Percentiles rank a stretch among this genome's conserved stretches.
Evolutionary conservation across 2,329 filamentous ascomycete genomes (phyloP).

Genomic region (Cladosporium sp.): DNA sequence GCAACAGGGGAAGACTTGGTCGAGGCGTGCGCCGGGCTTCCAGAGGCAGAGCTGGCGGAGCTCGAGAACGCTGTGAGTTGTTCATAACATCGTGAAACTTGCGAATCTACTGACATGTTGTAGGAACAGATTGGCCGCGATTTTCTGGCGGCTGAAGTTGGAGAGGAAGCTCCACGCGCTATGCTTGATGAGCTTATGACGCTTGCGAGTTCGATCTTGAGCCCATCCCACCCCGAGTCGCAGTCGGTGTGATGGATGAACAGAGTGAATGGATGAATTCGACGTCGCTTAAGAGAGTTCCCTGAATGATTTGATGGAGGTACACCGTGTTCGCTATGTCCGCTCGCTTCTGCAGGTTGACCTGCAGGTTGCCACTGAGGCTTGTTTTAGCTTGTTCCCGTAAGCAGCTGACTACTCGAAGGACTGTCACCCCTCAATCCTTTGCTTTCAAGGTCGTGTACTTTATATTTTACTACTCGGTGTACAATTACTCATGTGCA

Average conservation of each 20-base stretch:
- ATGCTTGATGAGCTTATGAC: slow-evolving; percentile 42
- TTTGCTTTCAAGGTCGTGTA: not conserved
- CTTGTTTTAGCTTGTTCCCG: not conserved
- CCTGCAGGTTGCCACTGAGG: not conserved
- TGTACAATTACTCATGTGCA: not conserved
- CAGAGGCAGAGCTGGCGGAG: slow-evolving; percentile 61
- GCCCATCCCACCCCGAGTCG: not conserved
- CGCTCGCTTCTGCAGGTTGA: not conserved
- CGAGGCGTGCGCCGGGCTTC: slow-evolving; percentile 68
- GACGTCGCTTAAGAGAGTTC: not conserved
- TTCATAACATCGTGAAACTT: not conserved
- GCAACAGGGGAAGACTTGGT: slow-evolving; percentile 75
- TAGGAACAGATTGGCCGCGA: slow-evolving; percentile 46
- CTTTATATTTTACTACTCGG: not conserved
- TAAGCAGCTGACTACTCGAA: slow-evolving; percentile 1
- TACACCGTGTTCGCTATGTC: not conserved
- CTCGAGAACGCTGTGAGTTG: slow-evolving; percentile 64
- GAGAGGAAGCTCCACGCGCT: slow-evolving; percentile 35
- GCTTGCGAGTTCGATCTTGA: slow-evolving; percentile 20
- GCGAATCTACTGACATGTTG: slow-evolving; percentile 21
- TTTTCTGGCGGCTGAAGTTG: slow-evolving; percentile 43
- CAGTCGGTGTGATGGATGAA: not conserved
- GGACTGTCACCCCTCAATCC: not conserved
- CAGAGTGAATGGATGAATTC: not conserved
- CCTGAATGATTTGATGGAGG: not conserved